Percentiles rank a stretch among this genome's conserved stretches.
phyloP scores from a whole-genome alignment of 164 flowering plant genomes.

The Cinnamomum chago region DNA sequence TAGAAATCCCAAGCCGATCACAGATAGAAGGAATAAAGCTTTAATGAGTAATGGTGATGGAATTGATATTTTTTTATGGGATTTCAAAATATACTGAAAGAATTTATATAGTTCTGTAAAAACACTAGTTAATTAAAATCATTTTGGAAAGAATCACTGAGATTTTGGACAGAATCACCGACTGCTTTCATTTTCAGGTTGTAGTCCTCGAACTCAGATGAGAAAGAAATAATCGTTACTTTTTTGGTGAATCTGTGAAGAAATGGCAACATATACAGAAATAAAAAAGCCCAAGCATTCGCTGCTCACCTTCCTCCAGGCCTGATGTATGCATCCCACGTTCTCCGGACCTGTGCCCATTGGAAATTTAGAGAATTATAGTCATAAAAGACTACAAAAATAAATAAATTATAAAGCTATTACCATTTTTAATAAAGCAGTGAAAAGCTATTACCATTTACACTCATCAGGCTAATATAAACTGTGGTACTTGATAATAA shows the following conservation, averaged over 20 bases:
- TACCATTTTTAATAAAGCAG: too few relatives aligned
- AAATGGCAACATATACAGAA: background rate
- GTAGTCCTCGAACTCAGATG: background rate
- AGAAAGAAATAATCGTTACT: background rate
- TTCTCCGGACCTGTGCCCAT: conserved; percentile 76
- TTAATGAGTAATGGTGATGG: too few relatives aligned
- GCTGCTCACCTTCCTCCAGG: conserved; percentile 80
- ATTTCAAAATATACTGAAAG: too few relatives aligned
- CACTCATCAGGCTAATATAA: too few relatives aligned
- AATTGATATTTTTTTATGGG: too few relatives aligned
- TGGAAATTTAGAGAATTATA: background rate
- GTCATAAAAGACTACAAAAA: too few relatives aligned
- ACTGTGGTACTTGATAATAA: too few relatives aligned
- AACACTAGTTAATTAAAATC: background rate
- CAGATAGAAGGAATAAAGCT: too few relatives aligned
- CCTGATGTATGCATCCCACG: conserved; percentile 92
- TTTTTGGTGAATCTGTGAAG: background rate
- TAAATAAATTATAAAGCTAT: too few relatives aligned
- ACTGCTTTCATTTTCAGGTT: background rate
- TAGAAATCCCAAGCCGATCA: too few relatives aligned
- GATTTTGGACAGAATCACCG: background rate
- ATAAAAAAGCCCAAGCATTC: conserved; percentile 3
- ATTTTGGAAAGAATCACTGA: background rate
- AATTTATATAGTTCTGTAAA: background rate
- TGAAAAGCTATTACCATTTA: too few relatives aligned